phyloP scores from a whole-genome alignment of 108 stramenopile genomes.

The Craspedostauros australis region DNA sequence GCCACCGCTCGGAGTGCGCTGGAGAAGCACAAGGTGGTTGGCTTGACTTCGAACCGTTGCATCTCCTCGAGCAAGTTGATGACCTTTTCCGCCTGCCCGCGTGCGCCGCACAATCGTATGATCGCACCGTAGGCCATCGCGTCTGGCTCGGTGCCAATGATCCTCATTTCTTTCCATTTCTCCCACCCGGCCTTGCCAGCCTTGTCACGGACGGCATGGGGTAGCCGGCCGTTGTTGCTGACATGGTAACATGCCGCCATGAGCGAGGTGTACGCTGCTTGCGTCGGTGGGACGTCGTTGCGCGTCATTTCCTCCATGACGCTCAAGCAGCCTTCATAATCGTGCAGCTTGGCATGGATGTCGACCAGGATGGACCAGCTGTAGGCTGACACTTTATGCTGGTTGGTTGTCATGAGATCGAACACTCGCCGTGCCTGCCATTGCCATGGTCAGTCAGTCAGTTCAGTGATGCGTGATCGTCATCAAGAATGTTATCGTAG shows the following conservation, averaged over 20 bases:
- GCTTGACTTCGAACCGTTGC: constrained; percentile 61
- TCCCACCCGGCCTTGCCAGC: constrained; percentile 71
- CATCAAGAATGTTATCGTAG: neutral
- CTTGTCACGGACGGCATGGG: constrained; percentile 60
- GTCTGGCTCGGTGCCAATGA: constrained; percentile 72
- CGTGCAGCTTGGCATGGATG: constrained; percentile 69
- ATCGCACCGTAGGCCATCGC: constrained; percentile 82
- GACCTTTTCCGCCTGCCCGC: constrained; percentile 72
- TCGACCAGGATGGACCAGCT: constrained; percentile 82
- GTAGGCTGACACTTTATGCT: constrained; percentile 51
- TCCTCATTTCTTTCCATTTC: constrained; percentile 79
- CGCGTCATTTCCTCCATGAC: constrained; percentile 69
- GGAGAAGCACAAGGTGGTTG: constrained; percentile 76
- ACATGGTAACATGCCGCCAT: constrained; percentile 78
- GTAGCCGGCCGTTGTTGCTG: constrained; percentile 53
- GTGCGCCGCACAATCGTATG: constrained; percentile 63
- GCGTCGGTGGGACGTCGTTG: constrained; percentile 38
- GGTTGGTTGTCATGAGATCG: constrained; percentile 53
- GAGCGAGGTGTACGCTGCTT: constrained; percentile 78
- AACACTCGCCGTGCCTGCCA: constrained; percentile 56
- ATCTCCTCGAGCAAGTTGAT: constrained; percentile 76
- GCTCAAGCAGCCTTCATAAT: constrained; percentile 63
- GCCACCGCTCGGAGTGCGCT: constrained; percentile 66
- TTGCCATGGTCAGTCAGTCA: too few species aligned
- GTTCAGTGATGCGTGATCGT: neutral